Conservation (phyloP, 768 basidiomycete genomes). For the Tricholoma furcatifolium region DNA sequence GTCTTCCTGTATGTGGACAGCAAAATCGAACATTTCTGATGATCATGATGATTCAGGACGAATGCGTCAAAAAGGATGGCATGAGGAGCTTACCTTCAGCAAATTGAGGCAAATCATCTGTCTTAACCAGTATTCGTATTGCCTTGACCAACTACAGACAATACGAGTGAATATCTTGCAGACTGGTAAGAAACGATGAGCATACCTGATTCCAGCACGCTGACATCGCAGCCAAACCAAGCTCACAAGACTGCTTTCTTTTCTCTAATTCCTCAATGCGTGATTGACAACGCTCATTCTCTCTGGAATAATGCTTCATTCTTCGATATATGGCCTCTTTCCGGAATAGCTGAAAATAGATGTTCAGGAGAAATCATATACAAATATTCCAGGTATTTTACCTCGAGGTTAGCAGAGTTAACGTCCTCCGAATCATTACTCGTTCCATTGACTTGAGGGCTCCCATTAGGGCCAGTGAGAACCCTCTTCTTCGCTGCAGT, state of each 20-base stretch:
- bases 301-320: slow-evolving; percentile 80
- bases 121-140: slow-evolving; percentile 55
- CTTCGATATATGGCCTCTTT: slow-evolving; percentile 85
- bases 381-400: slow-evolving; percentile 28
- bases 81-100: slow-evolving; percentile 38
- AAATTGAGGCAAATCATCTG: slow-evolving; percentile 46
- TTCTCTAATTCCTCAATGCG: slow-evolving; percentile 65
- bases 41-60: neutral
- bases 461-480: slow-evolving; percentile 47
- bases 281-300: slow-evolving; percentile 62
- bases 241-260: slow-evolving; percentile 65
- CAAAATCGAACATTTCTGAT: slow-evolving; percentile 48
- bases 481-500: slow-evolving; percentile 56
- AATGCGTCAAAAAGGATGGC: slow-evolving; percentile 25
- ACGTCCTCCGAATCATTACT: slow-evolving; percentile 43
- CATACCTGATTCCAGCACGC: slow-evolving; percentile 80
- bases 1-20: slow-evolving; percentile 37
- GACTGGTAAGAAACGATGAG: slow-evolving; percentile 3
- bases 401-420: slow-evolving; percentile 64
- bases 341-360: slow-evolving; percentile 60
- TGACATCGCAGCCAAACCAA: slow-evolving; percentile 69
- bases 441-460: slow-evolving; percentile 54
- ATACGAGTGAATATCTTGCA: neutral
- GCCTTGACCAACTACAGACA: slow-evolving; percentile 58
- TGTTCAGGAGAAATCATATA: slow-evolving; percentile 12